Base-by-base conservation (phyloP, 2,329 filamentous ascomycete genomes). In the Pseudohalonectria lignicola region DNA sequence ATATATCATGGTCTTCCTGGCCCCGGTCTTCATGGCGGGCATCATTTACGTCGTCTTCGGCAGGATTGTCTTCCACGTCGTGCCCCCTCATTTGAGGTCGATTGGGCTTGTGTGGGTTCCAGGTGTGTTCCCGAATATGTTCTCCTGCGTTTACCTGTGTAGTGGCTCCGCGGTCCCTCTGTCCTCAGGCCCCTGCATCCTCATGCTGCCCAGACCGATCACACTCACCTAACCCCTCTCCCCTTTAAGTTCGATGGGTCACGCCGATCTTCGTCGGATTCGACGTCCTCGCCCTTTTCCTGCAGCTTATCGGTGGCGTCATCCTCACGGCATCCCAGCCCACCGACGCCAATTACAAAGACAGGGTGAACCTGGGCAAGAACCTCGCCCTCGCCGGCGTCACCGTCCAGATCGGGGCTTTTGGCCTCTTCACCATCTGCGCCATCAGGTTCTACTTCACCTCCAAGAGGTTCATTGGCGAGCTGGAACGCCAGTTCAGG, bases 361-460 rank as follows among this genome's bases (percentile, higher is more conserved):
- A 51, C 3, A 56, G 55, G 44, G 39, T 62, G 11, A 43, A 59
- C 16, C 44, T 36, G 13, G 63, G 61, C 11, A 62, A 59, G 40
- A 41, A 50, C 7, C 53, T 66, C 25, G 62, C 62, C 2, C 47
- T 62, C 15, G 47, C 49, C 4, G 62, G 62, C n/a, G 58, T 65
- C 6, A 53, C 52, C n/a, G 41, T 64, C 1, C 65, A 69, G 41
- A 53, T 71, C 11, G 47, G 46, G 1, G 65, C 61, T 2, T 69
- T 69, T 41, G 64, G 65, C 1, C 49, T 69, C 3, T 69, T 70
- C 39, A 57, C 55, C 4, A 39, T 70, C 19, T 51, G 66, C 5
- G 64, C 65, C 1, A 50, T 58, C 3, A 59, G 66, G 6, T 70
- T 69, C 45, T 62, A 67, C 43, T 65, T 67, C 38, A 62, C 59